Conservation (phyloP, 2,329 filamentous ascomycete species). For the Epichloe sibirici region DNA sequence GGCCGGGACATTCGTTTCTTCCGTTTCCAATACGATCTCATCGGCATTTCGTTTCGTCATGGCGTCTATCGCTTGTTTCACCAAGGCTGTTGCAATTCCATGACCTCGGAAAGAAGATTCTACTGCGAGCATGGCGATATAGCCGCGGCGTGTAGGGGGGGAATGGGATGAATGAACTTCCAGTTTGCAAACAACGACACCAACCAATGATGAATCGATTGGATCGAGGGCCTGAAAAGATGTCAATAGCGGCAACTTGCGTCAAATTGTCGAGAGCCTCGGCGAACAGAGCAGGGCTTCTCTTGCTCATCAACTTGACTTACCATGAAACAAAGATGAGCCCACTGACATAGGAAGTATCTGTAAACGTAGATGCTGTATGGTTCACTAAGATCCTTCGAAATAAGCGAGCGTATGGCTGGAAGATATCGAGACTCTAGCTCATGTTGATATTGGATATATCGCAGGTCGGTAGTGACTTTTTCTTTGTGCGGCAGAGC, state of each 20-base stretch:
- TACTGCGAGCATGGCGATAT: slow-evolving; percentile 98
- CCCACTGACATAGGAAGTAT: slow-evolving; percentile 97
- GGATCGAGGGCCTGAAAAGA: slow-evolving; percentile 44
- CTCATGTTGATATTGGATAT: slow-evolving; percentile 49
- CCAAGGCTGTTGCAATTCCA: slow-evolving; percentile 79
- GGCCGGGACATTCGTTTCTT: slow-evolving; percentile 81
- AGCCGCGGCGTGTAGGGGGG: slow-evolving; percentile 61
- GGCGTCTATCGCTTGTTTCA: slow-evolving; percentile 80
- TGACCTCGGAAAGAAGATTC: slow-evolving; percentile 65
- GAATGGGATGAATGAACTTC: slow-evolving; percentile 81
- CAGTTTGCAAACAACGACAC: slow-evolving; percentile 89
- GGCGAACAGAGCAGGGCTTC: neutral
- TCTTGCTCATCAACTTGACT: slow-evolving; percentile 3
- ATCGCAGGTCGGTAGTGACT: slow-evolving; percentile 38
- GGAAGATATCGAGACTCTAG: slow-evolving; percentile 59
- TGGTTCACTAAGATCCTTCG: slow-evolving; percentile 90
- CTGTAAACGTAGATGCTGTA: slow-evolving; percentile 99
- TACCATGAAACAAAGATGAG: slow-evolving; percentile 92
- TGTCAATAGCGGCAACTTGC: slow-evolving; percentile 3
- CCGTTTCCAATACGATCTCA: slow-evolving; percentile 91
- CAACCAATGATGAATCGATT: slow-evolving; percentile 54
- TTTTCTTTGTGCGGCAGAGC: slow-evolving; percentile 19
- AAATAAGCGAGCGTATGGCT: slow-evolving; percentile 83
- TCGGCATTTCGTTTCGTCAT: slow-evolving; percentile 80
- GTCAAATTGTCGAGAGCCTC: neutral